phyloP scores from a whole-genome alignment of 768 basidiomycete genomes.

The Calocybe indica region DNA sequence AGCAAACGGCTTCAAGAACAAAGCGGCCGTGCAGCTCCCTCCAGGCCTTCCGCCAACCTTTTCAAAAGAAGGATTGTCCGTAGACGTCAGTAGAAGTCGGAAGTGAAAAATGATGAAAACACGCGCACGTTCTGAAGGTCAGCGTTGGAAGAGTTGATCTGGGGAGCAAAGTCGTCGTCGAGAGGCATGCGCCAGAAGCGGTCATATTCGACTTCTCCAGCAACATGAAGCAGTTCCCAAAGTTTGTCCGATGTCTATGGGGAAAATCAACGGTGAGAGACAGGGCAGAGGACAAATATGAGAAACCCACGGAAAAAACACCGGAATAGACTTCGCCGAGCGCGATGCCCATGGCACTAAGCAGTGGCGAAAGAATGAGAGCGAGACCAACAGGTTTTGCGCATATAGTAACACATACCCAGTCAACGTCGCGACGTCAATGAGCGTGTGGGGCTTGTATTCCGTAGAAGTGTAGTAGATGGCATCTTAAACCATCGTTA shows the following conservation, averaged over 20 bases:
- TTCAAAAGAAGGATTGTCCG: neutral
- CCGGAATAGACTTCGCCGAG: constrained; percentile 75
- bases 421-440: constrained; percentile 87
- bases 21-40: constrained; percentile 75
- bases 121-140: constrained; percentile 67
- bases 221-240: constrained; percentile 62
- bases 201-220: constrained; percentile 73
- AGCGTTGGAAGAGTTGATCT: constrained; percentile 73
- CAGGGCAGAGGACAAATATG: neutral
- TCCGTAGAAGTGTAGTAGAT: constrained; percentile 75
- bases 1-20: constrained; percentile 83
- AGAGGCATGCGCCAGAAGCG: constrained; percentile 90
- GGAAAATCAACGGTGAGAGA: neutral
- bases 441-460: constrained; percentile 75
- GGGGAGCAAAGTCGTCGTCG: constrained; percentile 72
- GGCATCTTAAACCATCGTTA: constrained; percentile 45
- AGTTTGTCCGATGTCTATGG: constrained; percentile 65
- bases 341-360: constrained; percentile 65
- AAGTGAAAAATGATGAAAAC: constrained; percentile 7
- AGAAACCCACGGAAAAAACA: constrained; percentile 60
- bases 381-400: no score
- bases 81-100: neutral
- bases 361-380: neutral
- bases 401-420: constrained; percentile 37
- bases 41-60: constrained; percentile 70